Evolutionary conservation across 225 moss, liverwort and hornwort genomes (phyloP).

Genomic region (Climacium dendroides): DNA sequence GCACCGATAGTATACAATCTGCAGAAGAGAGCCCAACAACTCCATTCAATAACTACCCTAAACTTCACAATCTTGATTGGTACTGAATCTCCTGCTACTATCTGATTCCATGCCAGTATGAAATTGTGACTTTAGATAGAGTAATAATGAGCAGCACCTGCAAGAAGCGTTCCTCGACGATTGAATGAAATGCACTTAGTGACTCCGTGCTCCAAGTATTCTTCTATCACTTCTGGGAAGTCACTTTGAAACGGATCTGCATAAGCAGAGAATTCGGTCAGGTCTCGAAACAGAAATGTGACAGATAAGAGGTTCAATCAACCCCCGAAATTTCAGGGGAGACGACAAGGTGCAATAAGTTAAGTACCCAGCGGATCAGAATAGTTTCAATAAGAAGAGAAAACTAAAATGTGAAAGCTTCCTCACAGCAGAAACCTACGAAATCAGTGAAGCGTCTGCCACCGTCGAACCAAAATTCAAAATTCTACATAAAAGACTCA

Average conservation of each 20-base stretch:
- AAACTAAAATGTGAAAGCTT: background rate
- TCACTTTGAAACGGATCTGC: slow-evolving; percentile 98
- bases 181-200: slow-evolving; percentile 92
- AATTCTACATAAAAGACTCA: background rate
- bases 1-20: background rate
- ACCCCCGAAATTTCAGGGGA: background rate
- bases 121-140: background rate
- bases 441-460: background rate
- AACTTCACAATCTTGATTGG: background rate
- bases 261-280: background rate
- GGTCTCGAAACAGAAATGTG: background rate
- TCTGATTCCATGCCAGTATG: background rate
- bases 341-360: background rate
- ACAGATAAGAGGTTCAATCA: background rate
- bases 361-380: background rate
- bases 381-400: background rate
- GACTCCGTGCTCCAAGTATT: slow-evolving; percentile 88
- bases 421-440: background rate
- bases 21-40: background rate
- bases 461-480: background rate
- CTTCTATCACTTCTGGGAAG: slow-evolving; percentile 96
- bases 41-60: background rate
- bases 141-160: slow-evolving; percentile 31
- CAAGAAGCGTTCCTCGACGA: slow-evolving; percentile 95
- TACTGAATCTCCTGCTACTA: background rate